Percentiles rank a stretch among this genome's conserved stretches.
Conservation (phyloP, 345 rosid species). For the Lepidium sativum region DNA sequence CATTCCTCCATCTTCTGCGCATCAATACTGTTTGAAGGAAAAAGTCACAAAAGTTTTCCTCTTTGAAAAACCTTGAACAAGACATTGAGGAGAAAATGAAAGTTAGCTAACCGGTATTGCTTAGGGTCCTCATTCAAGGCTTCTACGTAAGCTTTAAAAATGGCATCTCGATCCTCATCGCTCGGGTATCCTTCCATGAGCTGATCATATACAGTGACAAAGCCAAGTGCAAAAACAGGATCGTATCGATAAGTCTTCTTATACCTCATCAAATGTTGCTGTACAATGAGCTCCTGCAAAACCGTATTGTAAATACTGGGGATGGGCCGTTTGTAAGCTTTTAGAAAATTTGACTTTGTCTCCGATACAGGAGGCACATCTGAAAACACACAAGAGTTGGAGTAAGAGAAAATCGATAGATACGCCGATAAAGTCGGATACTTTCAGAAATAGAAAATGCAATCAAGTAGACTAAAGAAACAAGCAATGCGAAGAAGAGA, state of each 20-base stretch:
- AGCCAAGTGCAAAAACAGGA: slow-evolving; percentile 90
- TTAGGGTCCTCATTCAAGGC: slow-evolving; percentile 86
- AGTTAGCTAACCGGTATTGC: slow-evolving; percentile 61
- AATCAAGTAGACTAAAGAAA: neutral
- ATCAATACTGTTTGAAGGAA: slow-evolving; percentile 43
- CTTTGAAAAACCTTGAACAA: neutral
- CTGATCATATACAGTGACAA: slow-evolving; percentile 88
- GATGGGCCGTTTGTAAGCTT: slow-evolving; percentile 79
- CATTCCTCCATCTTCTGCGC: slow-evolving; percentile 91
- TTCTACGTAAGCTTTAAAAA: slow-evolving; percentile 70
- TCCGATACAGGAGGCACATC: slow-evolving; percentile 83
- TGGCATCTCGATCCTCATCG: slow-evolving; percentile 79
- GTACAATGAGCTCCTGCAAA: slow-evolving; percentile 85
- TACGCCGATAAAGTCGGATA: neutral
- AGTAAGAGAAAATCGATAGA: neutral
- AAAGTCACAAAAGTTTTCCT: neutral
- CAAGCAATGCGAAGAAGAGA: neutral
- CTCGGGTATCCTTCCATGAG: slow-evolving; percentile 99
- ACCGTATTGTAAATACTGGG: slow-evolving; percentile 88
- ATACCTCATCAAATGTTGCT: slow-evolving; percentile 90
- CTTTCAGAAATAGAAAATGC: neutral
- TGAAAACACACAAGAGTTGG: slow-evolving; percentile 13
- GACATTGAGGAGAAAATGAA: neutral
- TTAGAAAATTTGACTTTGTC: slow-evolving; percentile 71
- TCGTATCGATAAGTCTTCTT: slow-evolving; percentile 78